These are phyloP conservation scores for Rhizopogon vulgaris DNA, from an alignment of 768 basidiomycete species.

Conservation along the genomic window DNA sequence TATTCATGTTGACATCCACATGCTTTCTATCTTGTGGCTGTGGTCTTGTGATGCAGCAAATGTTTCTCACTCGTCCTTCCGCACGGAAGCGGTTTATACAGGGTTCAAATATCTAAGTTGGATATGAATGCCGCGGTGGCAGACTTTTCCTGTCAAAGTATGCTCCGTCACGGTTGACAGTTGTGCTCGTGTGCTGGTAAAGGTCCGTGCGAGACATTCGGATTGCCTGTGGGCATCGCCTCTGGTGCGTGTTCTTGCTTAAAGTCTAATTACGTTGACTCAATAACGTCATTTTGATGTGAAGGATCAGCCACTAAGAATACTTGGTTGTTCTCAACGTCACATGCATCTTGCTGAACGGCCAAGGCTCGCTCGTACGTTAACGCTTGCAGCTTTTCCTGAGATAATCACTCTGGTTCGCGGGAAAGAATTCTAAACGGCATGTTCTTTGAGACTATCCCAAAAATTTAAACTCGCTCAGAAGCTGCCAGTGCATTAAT, in stretches of 20 bases:
- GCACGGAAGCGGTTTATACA: neutral
- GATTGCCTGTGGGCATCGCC: slow-evolving; percentile 14
- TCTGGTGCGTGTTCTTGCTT: slow-evolving; percentile 27
- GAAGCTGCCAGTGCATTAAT: too few relatives aligned
- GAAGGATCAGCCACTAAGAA: neutral
- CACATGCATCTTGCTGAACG: neutral
- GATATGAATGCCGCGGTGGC: slow-evolving; percentile 28
- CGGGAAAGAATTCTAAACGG: neutral
- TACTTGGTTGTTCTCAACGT: neutral
- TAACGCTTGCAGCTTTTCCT: neutral
- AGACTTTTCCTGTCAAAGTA: slow-evolving; percentile 11
- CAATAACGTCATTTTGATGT: slow-evolving; percentile 27
- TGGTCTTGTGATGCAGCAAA: neutral
- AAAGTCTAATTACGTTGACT: slow-evolving; percentile 32
- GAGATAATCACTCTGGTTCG: neutral
- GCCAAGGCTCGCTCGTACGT: neutral
- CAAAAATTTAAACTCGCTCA: neutral
- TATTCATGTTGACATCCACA: neutral
- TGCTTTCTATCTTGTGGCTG: neutral
- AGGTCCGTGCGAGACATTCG: slow-evolving; percentile 10
- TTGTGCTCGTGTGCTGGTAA: neutral
- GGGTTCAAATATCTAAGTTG: neutral
- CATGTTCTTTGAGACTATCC: neutral
- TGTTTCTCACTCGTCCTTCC: neutral
- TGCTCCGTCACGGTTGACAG: slow-evolving; percentile 16